Evolutionary conservation across 768 basidiomycete genomes (phyloP).

Genomic region (Exidia glandulosa): DNA sequence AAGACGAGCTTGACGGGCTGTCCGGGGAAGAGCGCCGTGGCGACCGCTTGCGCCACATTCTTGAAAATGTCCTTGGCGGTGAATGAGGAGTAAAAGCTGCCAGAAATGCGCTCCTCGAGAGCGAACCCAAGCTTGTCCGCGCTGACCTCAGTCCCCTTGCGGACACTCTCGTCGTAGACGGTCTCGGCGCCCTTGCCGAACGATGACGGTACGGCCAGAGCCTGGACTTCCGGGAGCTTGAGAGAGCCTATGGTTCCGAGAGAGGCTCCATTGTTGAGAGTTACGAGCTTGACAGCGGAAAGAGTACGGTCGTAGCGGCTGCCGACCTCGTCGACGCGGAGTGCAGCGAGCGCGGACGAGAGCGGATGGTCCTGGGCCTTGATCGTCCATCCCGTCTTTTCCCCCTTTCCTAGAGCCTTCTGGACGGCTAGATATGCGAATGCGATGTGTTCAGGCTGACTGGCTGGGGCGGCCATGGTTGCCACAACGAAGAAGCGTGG

Average conservation of each 20-base stretch:
- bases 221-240: not conserved
- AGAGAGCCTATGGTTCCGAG: not conserved
- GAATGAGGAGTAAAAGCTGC: not conserved
- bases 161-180: not conserved
- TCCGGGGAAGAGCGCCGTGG: not conserved
- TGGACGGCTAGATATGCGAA: too few relatives aligned
- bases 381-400: too few relatives aligned
- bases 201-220: not conserved
- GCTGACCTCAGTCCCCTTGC: not conserved
- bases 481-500: too few relatives aligned
- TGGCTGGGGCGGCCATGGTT: too few relatives aligned
- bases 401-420: too few relatives aligned
- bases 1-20: slow-evolving; percentile 7
- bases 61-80: not conserved
- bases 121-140: not conserved
- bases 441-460: too few relatives aligned
- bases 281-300: not conserved
- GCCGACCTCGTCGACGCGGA: too few relatives aligned
- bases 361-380: too few relatives aligned
- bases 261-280: not conserved
- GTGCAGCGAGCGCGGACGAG: too few relatives aligned
- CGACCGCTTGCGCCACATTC: not conserved
- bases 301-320: too few relatives aligned
- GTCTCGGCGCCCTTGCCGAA: not conserved
- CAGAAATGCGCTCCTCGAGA: not conserved